A percentile compares a stretch with the other conserved stretches of the same genome.
Conservation (phyloP, 768 basidiomycete genomes). For the Hortiboletus campestris region DNA sequence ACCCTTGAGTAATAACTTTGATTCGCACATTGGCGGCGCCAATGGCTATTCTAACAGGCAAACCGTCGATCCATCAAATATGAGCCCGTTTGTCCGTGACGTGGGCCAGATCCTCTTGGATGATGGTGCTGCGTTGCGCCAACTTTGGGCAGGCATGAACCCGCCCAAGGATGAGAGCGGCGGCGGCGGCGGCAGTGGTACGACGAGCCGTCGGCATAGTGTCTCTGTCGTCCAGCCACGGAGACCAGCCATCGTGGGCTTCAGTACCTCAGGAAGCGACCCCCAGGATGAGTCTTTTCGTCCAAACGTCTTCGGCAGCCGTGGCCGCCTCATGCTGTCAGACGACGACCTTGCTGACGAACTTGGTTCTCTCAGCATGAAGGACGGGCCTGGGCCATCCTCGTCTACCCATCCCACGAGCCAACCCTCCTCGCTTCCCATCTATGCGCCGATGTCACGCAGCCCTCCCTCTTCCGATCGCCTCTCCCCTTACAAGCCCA, state of each 20-base stretch:
- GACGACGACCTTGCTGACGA: constrained; percentile 82
- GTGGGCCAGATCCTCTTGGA: constrained; percentile 75
- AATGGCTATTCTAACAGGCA: constrained; percentile 47
- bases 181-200: constrained; percentile 65
- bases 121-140: constrained; percentile 68
- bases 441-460: constrained; percentile 67
- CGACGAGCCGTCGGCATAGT: constrained; percentile 79
- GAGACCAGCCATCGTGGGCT: constrained; percentile 59
- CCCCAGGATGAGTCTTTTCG: constrained; percentile 39
- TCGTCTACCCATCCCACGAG: constrained; percentile 55
- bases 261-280: constrained; percentile 40
- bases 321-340: constrained; percentile 64
- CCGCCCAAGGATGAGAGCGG: constrained; percentile 63
- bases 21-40: constrained; percentile 45
- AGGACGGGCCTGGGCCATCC: constrained; percentile 32
- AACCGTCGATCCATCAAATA: constrained; percentile 64
- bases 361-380: constrained; percentile 60
- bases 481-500: constrained; percentile 55
- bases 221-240: constrained; percentile 81
- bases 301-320: constrained; percentile 39
- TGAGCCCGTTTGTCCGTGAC: constrained; percentile 84
- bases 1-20: constrained; percentile 49
- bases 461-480: constrained; percentile 57
- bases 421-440: constrained; percentile 74
- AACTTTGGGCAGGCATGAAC: constrained; percentile 73